These are phyloP conservation scores for Escovopsis weberi DNA, from an alignment of 2,329 filamentous ascomycete species.

Conservation along the genomic window DNA sequence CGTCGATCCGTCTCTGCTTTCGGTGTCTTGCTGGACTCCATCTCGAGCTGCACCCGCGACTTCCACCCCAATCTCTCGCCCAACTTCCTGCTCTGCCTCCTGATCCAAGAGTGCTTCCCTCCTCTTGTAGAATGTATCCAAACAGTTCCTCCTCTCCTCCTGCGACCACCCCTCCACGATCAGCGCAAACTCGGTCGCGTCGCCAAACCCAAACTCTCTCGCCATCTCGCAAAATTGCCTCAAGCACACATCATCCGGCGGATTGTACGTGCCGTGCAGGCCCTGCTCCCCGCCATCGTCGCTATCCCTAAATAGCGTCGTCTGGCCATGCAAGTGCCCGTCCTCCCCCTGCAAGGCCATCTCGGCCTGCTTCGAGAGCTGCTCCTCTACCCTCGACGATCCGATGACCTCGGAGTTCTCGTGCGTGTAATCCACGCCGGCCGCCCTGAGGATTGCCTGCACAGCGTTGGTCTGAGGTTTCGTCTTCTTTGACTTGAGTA, in stretches of 20 bases:
- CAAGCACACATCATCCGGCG: slow-evolving; percentile 56
- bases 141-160: slow-evolving; percentile 59
- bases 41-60: slow-evolving; percentile 1
- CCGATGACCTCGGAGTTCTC: slow-evolving; percentile 94
- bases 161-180: slow-evolving; percentile 86
- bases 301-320: slow-evolving; percentile 40
- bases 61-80: slow-evolving; percentile 11
- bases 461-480: slow-evolving; percentile 54
- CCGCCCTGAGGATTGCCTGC: slow-evolving; percentile 74
- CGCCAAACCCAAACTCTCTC: slow-evolving; percentile 58
- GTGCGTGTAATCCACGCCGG: slow-evolving; percentile 89
- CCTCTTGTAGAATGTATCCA: slow-evolving; percentile 66
- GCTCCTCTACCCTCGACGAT: slow-evolving; percentile 78
- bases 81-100: slow-evolving; percentile 8
- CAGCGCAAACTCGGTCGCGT: slow-evolving; percentile 71
- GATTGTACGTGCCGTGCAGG: slow-evolving; percentile 42
- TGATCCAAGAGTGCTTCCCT: slow-evolving; percentile 39
- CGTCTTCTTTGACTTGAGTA: slow-evolving; percentile 15
- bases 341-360: slow-evolving; percentile 31
- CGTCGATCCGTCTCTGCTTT: slow-evolving; percentile 1
- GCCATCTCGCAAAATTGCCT: slow-evolving; percentile 92
- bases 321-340: slow-evolving; percentile 32
- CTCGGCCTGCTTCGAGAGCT: slow-evolving; percentile 63
- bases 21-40: slow-evolving; percentile 4
- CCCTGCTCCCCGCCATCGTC: slow-evolving; percentile 21